phyloP scores from a whole-genome alignment of 1,284 basidiomycete genomes.

The Cryptococcus sp. region DNA sequence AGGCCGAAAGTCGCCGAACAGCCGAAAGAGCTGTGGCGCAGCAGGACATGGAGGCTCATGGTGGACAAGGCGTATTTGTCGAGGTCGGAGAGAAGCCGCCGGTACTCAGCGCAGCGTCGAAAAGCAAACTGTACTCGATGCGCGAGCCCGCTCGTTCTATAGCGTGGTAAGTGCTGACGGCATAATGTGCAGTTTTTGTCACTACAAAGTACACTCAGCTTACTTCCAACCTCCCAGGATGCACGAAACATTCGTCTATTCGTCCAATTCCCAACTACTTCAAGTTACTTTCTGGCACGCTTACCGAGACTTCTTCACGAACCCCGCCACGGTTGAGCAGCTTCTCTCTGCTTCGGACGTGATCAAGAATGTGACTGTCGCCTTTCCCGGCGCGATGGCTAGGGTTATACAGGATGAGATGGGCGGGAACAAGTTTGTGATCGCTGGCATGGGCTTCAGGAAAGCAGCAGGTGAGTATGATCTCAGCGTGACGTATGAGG shows the following conservation, averaged over 20 bases:
- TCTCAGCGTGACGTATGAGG: not conserved
- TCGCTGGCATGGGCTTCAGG: conserved; percentile 49
- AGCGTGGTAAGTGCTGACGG: conserved; percentile 36
- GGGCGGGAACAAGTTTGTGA: conserved; percentile 48
- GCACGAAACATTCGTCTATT: conserved; percentile 51
- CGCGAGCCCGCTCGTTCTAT: conserved; percentile 46
- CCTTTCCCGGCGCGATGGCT: conserved; percentile 47
- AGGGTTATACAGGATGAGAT: conserved; percentile 39
- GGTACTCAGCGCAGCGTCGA: conserved; percentile 23
- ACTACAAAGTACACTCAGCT: not conserved
- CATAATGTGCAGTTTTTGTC: not conserved
- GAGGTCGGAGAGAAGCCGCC: conserved; percentile 43
- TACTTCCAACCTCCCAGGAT: conserved; percentile 36
- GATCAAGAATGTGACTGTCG: conserved; percentile 51
- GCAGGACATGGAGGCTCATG: conserved; percentile 32
- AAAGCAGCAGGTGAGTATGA: conserved; percentile 34
- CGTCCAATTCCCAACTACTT: conserved; percentile 42
- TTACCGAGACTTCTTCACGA: conserved; percentile 50
- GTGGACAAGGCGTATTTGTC: conserved; percentile 21
- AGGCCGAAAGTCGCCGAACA: conserved; percentile 27
- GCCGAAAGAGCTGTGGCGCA: conserved; percentile 38
- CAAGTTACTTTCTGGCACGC: conserved; percentile 54
- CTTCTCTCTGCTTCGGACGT: conserved; percentile 50
- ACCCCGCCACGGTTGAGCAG: conserved; percentile 37
- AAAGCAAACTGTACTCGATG: conserved; percentile 40